Evolutionary conservation across 768 basidiomycete genomes (phyloP), one percentile per base, ranked within the genome.

Genomic region (Asterophora parasitica): DNA sequence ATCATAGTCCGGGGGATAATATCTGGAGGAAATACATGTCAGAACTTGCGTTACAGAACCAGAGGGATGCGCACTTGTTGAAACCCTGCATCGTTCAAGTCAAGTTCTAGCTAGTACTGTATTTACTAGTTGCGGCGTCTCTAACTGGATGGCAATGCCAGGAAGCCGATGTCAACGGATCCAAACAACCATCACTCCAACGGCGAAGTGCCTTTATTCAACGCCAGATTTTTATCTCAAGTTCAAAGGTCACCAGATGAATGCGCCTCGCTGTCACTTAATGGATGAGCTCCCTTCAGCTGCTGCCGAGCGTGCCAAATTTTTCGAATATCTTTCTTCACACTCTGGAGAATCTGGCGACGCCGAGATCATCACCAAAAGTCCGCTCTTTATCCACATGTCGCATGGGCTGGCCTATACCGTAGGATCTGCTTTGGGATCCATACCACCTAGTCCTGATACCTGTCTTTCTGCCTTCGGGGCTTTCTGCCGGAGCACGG

Each of bases 371-470:
- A 30, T 30, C 4, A 23, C 23, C 23, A 46, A 46, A 28, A 38
- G 59, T 16, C 64, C 71, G 0, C 65, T 82, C 9, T 69, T 69
- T 43, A 64, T 57, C 7, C 75, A 82, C 51, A 56, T 80, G 28
- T 61, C 73, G 1, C 66, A 73, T 44, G 77, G 82, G 7, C 64
- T 85, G 0, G 82, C 82, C 4, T 78, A 76, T 46, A 83, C 83
- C 7, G 54, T 63, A 1, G 82, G 82, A 16, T 84, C 82, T 11
- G 82, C 82, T 2, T 59, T 82, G 12, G 76, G 74, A 0, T 64
- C 63, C 10, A 62, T 59, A 4, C 78, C 82, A 2, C 81, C 83
- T 2, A 70, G 73, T 0, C 55, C 58, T 2, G 66, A 74, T n/a
- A 60, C 61, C 7, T 83, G 82, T 57, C 70, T 79, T 5, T 59